phyloP scores from a whole-genome alignment of 148 eudicot species.

The Gaultheria prostrata region DNA sequence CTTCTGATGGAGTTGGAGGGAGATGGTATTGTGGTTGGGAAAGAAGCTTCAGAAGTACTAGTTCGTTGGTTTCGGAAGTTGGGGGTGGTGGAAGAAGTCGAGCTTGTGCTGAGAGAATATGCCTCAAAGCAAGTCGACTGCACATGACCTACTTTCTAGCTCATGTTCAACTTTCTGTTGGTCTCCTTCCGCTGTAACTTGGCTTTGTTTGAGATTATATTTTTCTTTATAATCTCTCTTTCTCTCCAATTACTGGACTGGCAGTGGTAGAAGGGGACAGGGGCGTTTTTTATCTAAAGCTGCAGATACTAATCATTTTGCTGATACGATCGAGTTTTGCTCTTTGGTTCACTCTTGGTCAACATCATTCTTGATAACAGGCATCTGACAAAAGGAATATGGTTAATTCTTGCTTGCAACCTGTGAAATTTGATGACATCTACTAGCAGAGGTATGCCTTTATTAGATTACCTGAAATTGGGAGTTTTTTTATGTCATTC shows the following conservation, averaged over 20 bases:
- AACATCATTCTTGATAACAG: not conserved
- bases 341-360: not conserved
- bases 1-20: constrained; percentile 63
- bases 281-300: not conserved
- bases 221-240: not conserved
- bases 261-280: not conserved
- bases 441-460: constrained; percentile 4
- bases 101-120: constrained; percentile 59
- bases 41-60: constrained; percentile 64
- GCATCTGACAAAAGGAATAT: not conserved
- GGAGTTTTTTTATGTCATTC: not conserved
- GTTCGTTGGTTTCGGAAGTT: constrained; percentile 72
- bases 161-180: not conserved
- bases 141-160: not conserved
- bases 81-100: constrained; percentile 85
- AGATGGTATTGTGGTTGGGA: constrained; percentile 58
- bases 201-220: not conserved
- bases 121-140: constrained; percentile 23
- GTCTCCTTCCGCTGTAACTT: not conserved
- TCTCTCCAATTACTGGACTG: not conserved
- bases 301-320: not conserved
- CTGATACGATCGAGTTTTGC: not conserved
- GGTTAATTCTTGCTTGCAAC: not conserved
- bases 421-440: not conserved
- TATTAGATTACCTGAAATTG: not conserved